Percentiles rank a stretch among this genome's conserved stretches.
Evolutionary conservation across 306 rosid species (phyloP).

Genomic region (Cucurbita pepo): DNA sequence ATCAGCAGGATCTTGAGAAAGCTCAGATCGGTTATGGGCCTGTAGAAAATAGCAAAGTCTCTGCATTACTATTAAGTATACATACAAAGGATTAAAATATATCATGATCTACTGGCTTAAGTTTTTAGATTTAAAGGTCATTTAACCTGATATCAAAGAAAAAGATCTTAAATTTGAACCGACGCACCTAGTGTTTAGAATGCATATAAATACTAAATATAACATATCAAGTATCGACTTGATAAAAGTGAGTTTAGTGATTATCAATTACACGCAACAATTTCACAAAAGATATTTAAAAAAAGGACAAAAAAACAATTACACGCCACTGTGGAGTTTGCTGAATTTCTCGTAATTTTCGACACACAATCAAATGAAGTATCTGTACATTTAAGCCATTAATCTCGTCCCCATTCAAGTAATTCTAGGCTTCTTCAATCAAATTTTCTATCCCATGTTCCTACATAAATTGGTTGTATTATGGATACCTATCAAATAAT

Average conservation of each 20-base stretch:
- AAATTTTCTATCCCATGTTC: neutral
- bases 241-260: neutral
- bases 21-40: conserved; percentile 24
- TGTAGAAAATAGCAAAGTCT: conserved; percentile 1
- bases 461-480: neutral
- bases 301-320: neutral
- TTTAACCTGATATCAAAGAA: neutral
- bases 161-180: neutral
- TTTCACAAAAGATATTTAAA: neutral
- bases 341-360: neutral
- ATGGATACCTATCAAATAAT: neutral
- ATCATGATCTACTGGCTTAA: neutral
- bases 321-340: neutral
- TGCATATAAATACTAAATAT: neutral
- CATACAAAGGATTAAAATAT: neutral
- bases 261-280: neutral
- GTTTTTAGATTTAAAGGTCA: neutral
- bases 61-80: neutral
- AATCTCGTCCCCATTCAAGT: neutral
- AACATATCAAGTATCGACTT: neutral
- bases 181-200: neutral
- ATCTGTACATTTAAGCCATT: neutral
- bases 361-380: neutral
- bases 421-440: neutral
- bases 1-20: conserved; percentile 20